Evolutionary conservation across 352 stramenopile genomes (phyloP).

Genomic region (Phytophthora chlamydospora): DNA sequence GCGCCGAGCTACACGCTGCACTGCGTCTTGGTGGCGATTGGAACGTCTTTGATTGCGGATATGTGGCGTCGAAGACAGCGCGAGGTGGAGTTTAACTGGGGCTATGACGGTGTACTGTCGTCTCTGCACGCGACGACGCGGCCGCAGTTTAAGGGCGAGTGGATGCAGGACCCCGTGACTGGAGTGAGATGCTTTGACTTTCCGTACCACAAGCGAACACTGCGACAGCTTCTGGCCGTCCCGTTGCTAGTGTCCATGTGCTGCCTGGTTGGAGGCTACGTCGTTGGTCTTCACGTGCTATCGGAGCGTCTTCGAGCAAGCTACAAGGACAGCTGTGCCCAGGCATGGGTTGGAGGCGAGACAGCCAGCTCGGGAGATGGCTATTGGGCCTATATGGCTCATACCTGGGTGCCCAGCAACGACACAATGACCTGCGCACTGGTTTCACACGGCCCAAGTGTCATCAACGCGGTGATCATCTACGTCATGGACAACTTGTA

Average conservation of each 20-base stretch:
- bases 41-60: constrained; percentile 68
- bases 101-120: constrained; percentile 49
- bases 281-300: constrained; percentile 61
- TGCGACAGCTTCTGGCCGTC: constrained; percentile 55
- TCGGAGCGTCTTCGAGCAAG: constrained; percentile 52
- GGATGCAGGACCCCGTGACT: constrained; percentile 57
- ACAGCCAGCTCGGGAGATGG: constrained; percentile 29
- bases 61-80: constrained; percentile 59
- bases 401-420: constrained; percentile 67
- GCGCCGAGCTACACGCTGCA: constrained; percentile 53
- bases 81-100: constrained; percentile 61
- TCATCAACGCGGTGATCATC: constrained; percentile 74
- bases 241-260: constrained; percentile 67
- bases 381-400: constrained; percentile 41
- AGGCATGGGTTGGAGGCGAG: constrained; percentile 4
- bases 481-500: constrained; percentile 70
- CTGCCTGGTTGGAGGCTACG: constrained; percentile 56
- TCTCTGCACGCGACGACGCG: constrained; percentile 52
- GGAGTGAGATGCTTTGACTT: constrained; percentile 56
- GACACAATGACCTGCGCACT: constrained; percentile 35
- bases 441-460: constrained; percentile 60
- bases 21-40: constrained; percentile 56
- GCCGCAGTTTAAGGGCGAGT: constrained; percentile 57
- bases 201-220: constrained; percentile 59
- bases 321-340: constrained; percentile 43